Evolutionary conservation across 768 basidiomycete genomes (phyloP).

Genomic region (Phylloporus arenicola): DNA sequence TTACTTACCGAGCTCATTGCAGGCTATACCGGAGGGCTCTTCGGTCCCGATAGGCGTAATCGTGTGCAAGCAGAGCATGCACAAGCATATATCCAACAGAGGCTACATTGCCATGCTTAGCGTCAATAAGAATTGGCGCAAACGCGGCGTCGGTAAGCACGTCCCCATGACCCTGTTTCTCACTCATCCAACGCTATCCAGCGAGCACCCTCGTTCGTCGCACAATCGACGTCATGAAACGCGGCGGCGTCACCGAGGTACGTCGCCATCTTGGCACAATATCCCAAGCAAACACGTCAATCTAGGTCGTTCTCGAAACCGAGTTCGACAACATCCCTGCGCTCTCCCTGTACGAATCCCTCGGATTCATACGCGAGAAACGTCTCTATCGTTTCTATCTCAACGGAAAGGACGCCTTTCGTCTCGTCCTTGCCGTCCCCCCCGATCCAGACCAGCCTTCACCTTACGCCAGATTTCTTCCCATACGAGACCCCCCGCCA

Average conservation of each 20-base stretch:
- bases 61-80: slow-evolving; percentile 94
- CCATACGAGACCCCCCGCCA: slow-evolving; percentile 14
- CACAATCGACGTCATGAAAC: slow-evolving; percentile 81
- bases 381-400: slow-evolving; percentile 92
- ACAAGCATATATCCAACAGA: slow-evolving; percentile 67
- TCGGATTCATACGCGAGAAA: slow-evolving; percentile 96
- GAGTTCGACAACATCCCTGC: slow-evolving; percentile 91
- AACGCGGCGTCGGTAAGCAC: slow-evolving; percentile 85
- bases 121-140: slow-evolving; percentile 76
- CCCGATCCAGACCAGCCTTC: slow-evolving; percentile 25
- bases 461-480: slow-evolving; percentile 7
- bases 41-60: slow-evolving; percentile 80
- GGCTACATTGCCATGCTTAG: slow-evolving; percentile 99
- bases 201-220: slow-evolving; percentile 81
- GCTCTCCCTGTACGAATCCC: slow-evolving; percentile 80
- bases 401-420: slow-evolving; percentile 94
- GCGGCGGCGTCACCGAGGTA: slow-evolving; percentile 82
- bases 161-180: neutral
- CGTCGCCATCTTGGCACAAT: slow-evolving; percentile 20
- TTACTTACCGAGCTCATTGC: neutral
- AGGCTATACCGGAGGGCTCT: slow-evolving; percentile 27
- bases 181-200: slow-evolving; percentile 26
- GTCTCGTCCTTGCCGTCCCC: slow-evolving; percentile 65
- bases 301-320: slow-evolving; percentile 88
- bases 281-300: slow-evolving; percentile 25